Evolutionary conservation across 441 rosid genomes (phyloP).

Genomic region (Manihot esculenta): DNA sequence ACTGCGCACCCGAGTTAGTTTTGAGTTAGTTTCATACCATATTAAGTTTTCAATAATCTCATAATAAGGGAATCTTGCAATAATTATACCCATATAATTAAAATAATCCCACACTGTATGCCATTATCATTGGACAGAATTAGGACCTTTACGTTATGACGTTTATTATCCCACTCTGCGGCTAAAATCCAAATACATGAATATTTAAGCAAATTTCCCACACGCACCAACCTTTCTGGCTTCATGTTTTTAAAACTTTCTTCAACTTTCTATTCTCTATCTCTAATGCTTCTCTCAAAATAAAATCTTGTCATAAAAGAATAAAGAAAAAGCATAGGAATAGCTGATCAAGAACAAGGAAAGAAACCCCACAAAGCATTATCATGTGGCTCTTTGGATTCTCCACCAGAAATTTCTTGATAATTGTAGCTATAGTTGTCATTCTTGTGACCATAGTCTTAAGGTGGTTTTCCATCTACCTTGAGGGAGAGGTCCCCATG

Average conservation of each 20-base stretch:
- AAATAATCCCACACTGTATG: background rate
- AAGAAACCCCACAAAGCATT: background rate
- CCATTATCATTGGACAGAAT: background rate
- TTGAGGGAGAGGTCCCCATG: constrained; percentile 18
- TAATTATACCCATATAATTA: background rate
- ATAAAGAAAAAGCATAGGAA: background rate
- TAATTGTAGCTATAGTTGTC: constrained; percentile 37
- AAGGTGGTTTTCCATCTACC: constrained; percentile 24
- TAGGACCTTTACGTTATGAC: constrained; percentile 19
- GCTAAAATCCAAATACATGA: constrained; percentile 34
- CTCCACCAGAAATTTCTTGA: constrained; percentile 34
- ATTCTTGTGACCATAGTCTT: constrained; percentile 23
- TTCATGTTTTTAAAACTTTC: background rate
- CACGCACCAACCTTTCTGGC: background rate
- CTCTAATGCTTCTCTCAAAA: background rate
- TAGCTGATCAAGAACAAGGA: background rate
- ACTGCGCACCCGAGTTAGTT: too few species aligned
- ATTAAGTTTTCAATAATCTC: background rate
- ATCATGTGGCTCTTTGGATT: constrained; percentile 44
- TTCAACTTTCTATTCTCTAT: background rate
- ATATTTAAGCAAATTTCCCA: constrained; percentile 22
- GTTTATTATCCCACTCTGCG: too few species aligned
- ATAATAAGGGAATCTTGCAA: background rate
- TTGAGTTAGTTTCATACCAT: too few species aligned
- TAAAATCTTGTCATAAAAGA: background rate